Conservation (phyloP, 345 rosid species). For the Lagerstroemia speciosa region DNA sequence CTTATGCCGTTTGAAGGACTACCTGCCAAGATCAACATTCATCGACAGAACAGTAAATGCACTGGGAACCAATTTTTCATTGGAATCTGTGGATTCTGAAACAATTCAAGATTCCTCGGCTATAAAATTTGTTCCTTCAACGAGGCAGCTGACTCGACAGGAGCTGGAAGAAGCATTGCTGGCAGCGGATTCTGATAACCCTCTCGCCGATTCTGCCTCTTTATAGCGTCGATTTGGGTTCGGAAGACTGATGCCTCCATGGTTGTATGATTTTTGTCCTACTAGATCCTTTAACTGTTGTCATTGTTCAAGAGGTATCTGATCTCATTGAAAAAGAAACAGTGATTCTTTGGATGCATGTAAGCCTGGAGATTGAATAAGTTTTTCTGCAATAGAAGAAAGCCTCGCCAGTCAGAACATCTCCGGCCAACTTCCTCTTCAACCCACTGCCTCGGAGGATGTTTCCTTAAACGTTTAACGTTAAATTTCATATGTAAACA, state of each 20-base stretch:
- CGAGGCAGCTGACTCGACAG: conserved; percentile 28
- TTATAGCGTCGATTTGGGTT: background rate
- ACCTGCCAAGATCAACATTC: conserved; percentile 50
- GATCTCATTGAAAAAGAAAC: background rate
- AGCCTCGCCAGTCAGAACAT: too few species aligned
- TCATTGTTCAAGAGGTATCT: background rate
- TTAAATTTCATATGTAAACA: too few species aligned
- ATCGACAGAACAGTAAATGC: conserved; percentile 42
- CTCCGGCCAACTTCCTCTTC: too few species aligned
- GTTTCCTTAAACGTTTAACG: too few species aligned
- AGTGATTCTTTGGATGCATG: too few species aligned
- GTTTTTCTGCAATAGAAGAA: too few species aligned
- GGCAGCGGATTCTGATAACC: conserved; percentile 1
- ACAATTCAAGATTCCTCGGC: conserved; percentile 8
- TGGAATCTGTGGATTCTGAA: conserved; percentile 20
- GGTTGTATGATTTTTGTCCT: background rate
- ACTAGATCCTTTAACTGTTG: background rate
- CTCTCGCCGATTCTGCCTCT: background rate
- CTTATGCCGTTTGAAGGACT: conserved; percentile 57
- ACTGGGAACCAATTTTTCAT: conserved; percentile 37
- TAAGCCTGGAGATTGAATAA: too few species aligned
- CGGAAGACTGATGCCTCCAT: background rate
- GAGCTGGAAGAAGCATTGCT: conserved; percentile 30
- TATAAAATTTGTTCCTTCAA: conserved; percentile 23
- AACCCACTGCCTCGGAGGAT: too few species aligned